Evolutionary conservation across 2,329 filamentous ascomycete genomes (phyloP).

Genomic region (Beauveria varroae): DNA sequence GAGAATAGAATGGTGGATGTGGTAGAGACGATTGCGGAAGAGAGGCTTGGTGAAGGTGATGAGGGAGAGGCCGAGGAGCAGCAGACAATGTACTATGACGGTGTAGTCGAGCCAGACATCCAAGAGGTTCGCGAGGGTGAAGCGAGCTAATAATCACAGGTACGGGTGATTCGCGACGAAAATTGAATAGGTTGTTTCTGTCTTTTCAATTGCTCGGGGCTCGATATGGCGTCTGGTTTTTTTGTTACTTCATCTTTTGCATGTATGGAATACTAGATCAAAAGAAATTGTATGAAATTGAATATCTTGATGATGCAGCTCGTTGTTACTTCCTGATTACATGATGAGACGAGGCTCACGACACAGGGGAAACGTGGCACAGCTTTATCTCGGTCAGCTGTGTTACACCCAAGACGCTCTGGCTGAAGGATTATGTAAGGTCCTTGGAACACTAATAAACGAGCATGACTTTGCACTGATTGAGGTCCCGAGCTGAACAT

Average conservation of each 20-base stretch:
- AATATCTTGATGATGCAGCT: not conserved
- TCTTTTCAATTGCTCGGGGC: not conserved
- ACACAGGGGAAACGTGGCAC: not conserved
- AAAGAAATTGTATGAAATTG: not conserved
- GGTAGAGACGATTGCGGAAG: constrained; percentile 19
- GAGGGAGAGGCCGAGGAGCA: constrained; percentile 21
- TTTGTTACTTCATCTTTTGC: not conserved
- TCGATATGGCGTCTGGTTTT: constrained; percentile 7
- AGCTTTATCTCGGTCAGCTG: too few relatives aligned
- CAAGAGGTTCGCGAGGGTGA: constrained; percentile 29
- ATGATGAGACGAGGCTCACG: not conserved
- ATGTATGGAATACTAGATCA: not conserved
- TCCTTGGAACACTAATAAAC: not conserved
- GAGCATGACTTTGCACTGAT: not conserved
- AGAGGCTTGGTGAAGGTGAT: constrained; percentile 15
- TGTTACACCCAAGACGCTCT: not conserved
- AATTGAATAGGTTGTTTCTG: not conserved
- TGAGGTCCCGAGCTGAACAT: not conserved
- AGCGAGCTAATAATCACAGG: not conserved
- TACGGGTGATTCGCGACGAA: not conserved
- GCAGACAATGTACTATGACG: constrained; percentile 19
- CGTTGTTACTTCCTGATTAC: not conserved
- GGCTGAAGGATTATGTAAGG: not conserved
- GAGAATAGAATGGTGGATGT: constrained; percentile 23
- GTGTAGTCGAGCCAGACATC: constrained; percentile 27